These are phyloP conservation scores for Colletotrichum karsti DNA, from an alignment of 2,329 filamentous ascomycete genomes.

Conservation along the genomic window DNA sequence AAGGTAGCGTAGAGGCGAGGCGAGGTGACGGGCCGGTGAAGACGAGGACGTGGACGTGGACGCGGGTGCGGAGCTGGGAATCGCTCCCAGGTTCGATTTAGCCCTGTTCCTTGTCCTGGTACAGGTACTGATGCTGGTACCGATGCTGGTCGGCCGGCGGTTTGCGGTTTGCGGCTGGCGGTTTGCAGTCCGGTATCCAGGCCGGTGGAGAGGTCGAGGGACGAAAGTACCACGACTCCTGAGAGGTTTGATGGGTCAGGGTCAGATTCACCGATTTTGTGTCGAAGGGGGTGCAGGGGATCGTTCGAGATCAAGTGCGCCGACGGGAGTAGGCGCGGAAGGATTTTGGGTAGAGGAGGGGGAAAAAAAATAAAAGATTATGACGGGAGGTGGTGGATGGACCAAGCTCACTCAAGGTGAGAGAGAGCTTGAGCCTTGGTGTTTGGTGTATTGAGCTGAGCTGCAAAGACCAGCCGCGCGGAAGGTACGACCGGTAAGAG, in stretches of 20 bases:
- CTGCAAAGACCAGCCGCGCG: conserved; percentile 3
- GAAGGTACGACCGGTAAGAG: too few relatives aligned
- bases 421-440: not conserved
- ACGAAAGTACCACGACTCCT: not conserved
- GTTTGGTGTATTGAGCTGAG: not conserved
- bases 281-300: conserved; percentile 8
- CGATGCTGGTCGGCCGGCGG: not conserved
- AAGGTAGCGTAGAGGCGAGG: not conserved
- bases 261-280: not conserved
- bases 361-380: not conserved
- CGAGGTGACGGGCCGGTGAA: conserved; percentile 13
- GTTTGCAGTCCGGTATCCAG: conserved; percentile 22
- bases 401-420: not conserved
- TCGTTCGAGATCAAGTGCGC: conserved; percentile 16
- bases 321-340: not conserved
- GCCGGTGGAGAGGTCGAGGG: conserved; percentile 9
- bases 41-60: not conserved
- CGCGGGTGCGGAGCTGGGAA: not conserved
- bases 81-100: not conserved
- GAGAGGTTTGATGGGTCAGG: conserved; percentile 7
- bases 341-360: not conserved
- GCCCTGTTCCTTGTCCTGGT: not conserved
- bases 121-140: too few relatives aligned
- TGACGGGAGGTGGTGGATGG: not conserved
- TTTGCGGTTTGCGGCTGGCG: not conserved